These are phyloP conservation scores for Mortierella sp. DNA, from an alignment of 371 early-diverging fungal genomes.

Conservation along the genomic window DNA sequence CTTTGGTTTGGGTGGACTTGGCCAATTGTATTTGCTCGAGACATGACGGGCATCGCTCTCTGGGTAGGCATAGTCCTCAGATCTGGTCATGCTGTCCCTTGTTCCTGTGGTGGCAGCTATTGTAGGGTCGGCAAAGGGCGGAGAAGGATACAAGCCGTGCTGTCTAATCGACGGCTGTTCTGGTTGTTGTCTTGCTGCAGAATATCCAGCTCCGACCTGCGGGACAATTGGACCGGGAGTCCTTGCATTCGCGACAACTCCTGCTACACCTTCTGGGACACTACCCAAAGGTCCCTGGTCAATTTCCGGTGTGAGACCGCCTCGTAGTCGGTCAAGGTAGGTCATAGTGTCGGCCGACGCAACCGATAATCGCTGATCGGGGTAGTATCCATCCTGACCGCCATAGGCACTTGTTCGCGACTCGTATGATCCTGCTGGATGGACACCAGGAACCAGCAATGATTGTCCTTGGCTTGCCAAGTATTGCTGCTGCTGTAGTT, in stretches of 20 bases:
- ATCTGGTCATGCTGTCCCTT: not conserved
- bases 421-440: not conserved
- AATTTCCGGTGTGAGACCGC: not conserved
- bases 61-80: conserved; percentile 10
- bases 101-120: not conserved
- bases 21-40: not conserved
- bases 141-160: not conserved
- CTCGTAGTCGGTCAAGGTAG: conserved; percentile 9
- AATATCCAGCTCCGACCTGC: conserved; percentile 8
- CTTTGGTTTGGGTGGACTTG: not conserved
- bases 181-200: not conserved
- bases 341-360: not conserved
- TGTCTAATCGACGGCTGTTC: not conserved
- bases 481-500: conserved; percentile 2
- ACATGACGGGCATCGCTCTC: conserved; percentile 22
- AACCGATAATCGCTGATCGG: conserved; percentile 4
- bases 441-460: not conserved
- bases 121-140: not conserved
- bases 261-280: not conserved
- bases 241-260: not conserved
- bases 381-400: not conserved
- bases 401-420: not conserved
- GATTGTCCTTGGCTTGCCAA: not conserved
- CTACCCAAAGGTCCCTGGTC: not conserved
- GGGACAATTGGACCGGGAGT: not conserved